phyloP scores from a whole-genome alignment of 1,139 yeast species.

The Pichia sp. region DNA sequence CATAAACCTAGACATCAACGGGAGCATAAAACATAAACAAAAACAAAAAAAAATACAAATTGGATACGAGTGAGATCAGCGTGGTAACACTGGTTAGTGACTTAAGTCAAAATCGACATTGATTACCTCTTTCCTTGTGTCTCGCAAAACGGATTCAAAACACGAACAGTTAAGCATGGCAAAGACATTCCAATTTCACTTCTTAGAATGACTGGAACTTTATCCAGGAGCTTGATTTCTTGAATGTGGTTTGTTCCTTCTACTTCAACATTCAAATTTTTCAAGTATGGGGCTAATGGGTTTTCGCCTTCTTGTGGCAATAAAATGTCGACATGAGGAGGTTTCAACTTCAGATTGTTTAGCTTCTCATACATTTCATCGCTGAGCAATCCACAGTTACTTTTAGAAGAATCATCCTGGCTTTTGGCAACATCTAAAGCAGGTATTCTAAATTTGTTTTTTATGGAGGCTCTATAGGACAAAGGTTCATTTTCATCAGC shows the following conservation, averaged over 20 bases:
- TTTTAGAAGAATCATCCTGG: slow-evolving; percentile 40
- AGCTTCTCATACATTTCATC: slow-evolving; percentile 48
- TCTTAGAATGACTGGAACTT: slow-evolving; percentile 79
- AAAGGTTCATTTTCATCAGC: slow-evolving; percentile 78
- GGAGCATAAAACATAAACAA: slow-evolving; percentile 2
- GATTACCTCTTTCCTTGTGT: not conserved
- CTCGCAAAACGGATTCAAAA: slow-evolving; percentile 76
- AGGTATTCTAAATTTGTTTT: slow-evolving; percentile 72
- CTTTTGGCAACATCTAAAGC: slow-evolving; percentile 65
- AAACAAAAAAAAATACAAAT: slow-evolving; percentile 3
- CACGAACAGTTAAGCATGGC: slow-evolving; percentile 90
- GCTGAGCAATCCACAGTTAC: slow-evolving; percentile 35
- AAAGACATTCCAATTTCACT: slow-evolving; percentile 94
- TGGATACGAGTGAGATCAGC: slow-evolving; percentile 7
- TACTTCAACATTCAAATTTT: slow-evolving; percentile 49
- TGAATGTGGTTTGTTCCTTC: slow-evolving; percentile 68
- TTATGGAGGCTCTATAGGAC: slow-evolving; percentile 72
- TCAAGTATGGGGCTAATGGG: slow-evolving; percentile 54
- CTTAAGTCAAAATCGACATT: not conserved
- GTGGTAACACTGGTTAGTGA: not conserved
- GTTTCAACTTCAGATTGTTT: slow-evolving; percentile 44
- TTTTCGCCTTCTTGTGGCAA: slow-evolving; percentile 24
- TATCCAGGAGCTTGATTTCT: slow-evolving; percentile 71
- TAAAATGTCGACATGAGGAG: slow-evolving; percentile 51
- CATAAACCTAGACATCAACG: slow-evolving; percentile 2